Evolutionary conservation across 768 basidiomycete species (phyloP), one percentile per base, ranked within the genome.

Genomic region (Chlorophyllum brunneum): DNA sequence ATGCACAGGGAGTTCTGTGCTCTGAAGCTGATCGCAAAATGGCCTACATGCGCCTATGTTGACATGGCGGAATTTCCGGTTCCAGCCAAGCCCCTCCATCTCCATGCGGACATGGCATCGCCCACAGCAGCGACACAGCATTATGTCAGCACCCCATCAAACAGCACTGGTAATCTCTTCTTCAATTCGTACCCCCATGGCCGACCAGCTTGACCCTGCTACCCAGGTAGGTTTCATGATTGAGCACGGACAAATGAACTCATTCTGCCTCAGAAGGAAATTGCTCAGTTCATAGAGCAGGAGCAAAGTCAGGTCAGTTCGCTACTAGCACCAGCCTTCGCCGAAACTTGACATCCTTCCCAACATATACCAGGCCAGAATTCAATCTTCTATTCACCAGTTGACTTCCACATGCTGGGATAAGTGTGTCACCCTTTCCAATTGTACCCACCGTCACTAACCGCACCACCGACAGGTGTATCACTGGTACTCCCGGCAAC

Each of bases 361-460:
- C 54, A 54, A 29, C 49, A 41, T 38, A 57, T 26, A 54, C 45
- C 52, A 76, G 72, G 77, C 77, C 16, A 74, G 70, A 56, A 59
- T 91, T 44, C 81, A 92, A 59, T 71, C 79, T 22, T 73, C 79
- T 24, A 83, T 94, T 37, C 92, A 92, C 56, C 80, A 74, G 44
- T 77, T 94, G 58, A 94, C 93, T 15, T 79, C 79, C 61, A 83
- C 84, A 70, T 94, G 92, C 67, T 95, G 92, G 91, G 88, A 93
- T 74, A 92, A 95, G 92, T 94, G 62, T 65, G 81, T 74, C 45
- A n/a, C 50, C 40, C 54, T 46, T 33, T 23, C n/a, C 24, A 48
- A 36, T 24, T 15, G 31, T 55, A 16, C 13, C 43, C 40, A 24
- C 42, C 27, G 16, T 54, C 37, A 48, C 30, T 23, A 3, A 44